Evolutionary conservation across 306 rosid species (phyloP), one percentile per base, ranked within the genome.

Genomic region (Begonia fuchsioides): DNA sequence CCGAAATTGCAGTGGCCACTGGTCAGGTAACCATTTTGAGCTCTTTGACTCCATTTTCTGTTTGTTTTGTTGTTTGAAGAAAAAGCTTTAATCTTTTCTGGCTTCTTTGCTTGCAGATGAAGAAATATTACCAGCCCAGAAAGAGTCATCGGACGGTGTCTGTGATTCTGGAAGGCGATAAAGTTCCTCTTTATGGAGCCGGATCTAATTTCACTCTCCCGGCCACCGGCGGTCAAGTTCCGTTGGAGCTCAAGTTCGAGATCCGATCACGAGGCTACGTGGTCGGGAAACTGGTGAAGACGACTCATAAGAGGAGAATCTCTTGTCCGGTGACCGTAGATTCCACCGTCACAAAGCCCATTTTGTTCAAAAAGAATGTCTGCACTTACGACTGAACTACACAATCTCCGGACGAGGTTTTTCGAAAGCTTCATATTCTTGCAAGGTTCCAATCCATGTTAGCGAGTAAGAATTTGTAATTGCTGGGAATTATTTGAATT

Each of bases 101-200:
- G 35, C 35, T 26, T 26, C 35, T 26, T 26, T 26, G 19, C 20
- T 68, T 70, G 70, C 78, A 92, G 98, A 64, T 82, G 65, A 85
- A 77, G 76, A 90, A 85, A 64, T 71, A 79, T 63, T 85, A 73
- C 59, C 94, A 85, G 54, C 98, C 96, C 49, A 71, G 98, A 60
- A 79, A 77, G 46, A 92, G 98, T 62, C 69, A 59, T 59, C 58
- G 86, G 3, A 59, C 46, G 3, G 83, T 68, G 1, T 26, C 56
- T 32, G 74, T 73, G 44, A 67, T 54, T 52, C 56, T 73, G 59
- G 54, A 52, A 68, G 98, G 98, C 32, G 65, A 51, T 4, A 92
- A 85, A 63, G 75, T 85, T 68, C 96, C 98, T 11, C 59, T 92
- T 8, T 92, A 92, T 55, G 96, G 98, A 13, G 96, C 94, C 39